Evolutionary conservation across 1,139 yeast species (phyloP).

Genomic region (Debaryomyces coudertii): DNA sequence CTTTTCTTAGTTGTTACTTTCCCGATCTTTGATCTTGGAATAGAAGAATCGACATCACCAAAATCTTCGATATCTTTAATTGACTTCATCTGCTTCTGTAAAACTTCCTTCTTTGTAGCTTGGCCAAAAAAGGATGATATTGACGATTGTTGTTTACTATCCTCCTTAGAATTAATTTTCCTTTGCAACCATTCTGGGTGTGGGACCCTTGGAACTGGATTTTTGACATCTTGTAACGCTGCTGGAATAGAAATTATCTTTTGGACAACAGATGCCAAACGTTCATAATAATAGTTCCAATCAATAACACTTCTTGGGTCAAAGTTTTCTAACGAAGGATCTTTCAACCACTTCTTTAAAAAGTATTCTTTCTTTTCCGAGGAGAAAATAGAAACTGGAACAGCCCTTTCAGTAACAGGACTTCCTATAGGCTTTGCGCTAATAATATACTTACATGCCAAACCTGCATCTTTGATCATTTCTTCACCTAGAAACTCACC

Average conservation of each 20-base stretch:
- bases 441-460: constrained; percentile 93
- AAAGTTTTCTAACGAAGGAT: constrained; percentile 74
- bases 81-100: constrained; percentile 29
- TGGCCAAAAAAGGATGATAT: constrained; percentile 60
- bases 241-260: constrained; percentile 98
- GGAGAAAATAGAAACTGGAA: constrained; percentile 94
- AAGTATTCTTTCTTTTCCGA: constrained; percentile 70
- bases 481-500: constrained; percentile 97
- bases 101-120: constrained; percentile 35
- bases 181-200: constrained; percentile 94
- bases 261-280: constrained; percentile 91
- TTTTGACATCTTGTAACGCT: constrained; percentile 83
- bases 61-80: constrained; percentile 81
- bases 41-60: constrained; percentile 39
- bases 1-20: constrained; percentile 51
- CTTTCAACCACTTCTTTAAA: constrained; percentile 85
- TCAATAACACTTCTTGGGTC: constrained; percentile 90
- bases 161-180: constrained; percentile 60
- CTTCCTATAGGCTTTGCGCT: constrained; percentile 82
- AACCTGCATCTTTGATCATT: constrained; percentile 95
- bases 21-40: constrained; percentile 44
- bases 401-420: constrained; percentile 94
- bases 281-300: constrained; percentile 90
- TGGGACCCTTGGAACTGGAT: constrained; percentile 92
- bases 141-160: constrained; percentile 71